Conservation (phyloP, 129 eudicot species). For the Flaveria sonorensis region DNA sequence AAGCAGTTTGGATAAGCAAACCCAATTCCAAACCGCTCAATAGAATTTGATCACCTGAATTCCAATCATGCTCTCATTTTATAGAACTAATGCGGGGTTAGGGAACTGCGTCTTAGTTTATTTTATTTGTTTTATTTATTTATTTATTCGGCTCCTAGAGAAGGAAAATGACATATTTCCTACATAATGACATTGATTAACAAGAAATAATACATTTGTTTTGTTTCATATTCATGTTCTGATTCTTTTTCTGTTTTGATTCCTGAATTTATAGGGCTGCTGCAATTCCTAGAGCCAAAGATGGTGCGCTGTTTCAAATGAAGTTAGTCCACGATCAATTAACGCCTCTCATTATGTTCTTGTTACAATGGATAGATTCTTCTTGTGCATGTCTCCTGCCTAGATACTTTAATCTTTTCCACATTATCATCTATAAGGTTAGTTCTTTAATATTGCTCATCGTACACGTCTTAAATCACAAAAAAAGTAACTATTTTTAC, state of each 20-base stretch:
- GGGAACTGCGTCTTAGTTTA: neutral
- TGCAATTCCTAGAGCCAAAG: slow-evolving; percentile 82
- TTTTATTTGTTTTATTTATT: neutral
- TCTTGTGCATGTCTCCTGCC: slow-evolving; percentile 79
- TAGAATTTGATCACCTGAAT: too few relatives aligned
- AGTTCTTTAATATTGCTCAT: slow-evolving; percentile 13
- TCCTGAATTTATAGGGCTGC: slow-evolving; percentile 69
- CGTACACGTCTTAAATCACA: neutral
- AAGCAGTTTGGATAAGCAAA: neutral
- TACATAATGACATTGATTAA: neutral
- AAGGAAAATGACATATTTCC: neutral
- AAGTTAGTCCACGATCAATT: slow-evolving; percentile 75
- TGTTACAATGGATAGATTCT: slow-evolving; percentile 84
- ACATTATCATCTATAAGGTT: slow-evolving; percentile 79
- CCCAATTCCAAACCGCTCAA: too few relatives aligned
- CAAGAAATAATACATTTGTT: neutral
- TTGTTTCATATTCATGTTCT: neutral
- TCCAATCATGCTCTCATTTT: too few relatives aligned
- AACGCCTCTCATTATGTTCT: slow-evolving; percentile 69
- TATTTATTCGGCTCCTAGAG: neutral
- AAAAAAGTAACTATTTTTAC: neutral
- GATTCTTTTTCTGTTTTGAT: slow-evolving; percentile 3
- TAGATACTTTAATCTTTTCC: slow-evolving; percentile 67
- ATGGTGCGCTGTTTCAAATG: slow-evolving; percentile 82
- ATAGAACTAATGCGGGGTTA: neutral